A percentile compares a stretch with the other conserved stretches of the same genome.
Conservation (phyloP, 345 rosid species). For the Pseudoturritis turrita region DNA sequence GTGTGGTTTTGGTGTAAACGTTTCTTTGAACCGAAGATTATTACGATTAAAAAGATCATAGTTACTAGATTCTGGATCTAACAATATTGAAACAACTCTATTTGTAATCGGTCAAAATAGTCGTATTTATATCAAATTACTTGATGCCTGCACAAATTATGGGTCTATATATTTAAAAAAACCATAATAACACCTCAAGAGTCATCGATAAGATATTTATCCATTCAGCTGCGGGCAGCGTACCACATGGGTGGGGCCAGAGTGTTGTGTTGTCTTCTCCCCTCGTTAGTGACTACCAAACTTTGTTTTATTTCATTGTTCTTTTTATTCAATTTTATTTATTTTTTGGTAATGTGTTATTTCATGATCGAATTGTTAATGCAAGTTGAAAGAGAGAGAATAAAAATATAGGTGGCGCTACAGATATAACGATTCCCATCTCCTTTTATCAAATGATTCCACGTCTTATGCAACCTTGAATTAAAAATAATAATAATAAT, state of each 20-base stretch:
- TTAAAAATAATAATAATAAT: not conserved
- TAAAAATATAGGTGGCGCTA: not conserved
- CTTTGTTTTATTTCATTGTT: not conserved
- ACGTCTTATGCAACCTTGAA: not conserved
- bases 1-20: not conserved
- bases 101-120: not conserved
- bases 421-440: slow-evolving; percentile 6
- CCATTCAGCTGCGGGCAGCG: not conserved
- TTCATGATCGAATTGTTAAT: too few relatives aligned
- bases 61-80: not conserved
- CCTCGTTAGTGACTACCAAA: slow-evolving; percentile 4
- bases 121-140: not conserved
- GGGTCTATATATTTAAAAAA: not conserved
- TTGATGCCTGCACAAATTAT: not conserved
- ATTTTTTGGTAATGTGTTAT: not conserved
- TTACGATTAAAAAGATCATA: not conserved
- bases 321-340: not conserved
- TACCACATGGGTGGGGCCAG: slow-evolving; percentile 27
- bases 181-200: slow-evolving; percentile 12
- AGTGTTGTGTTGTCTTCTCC: slow-evolving; percentile 11
- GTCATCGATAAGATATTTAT: slow-evolving; percentile 22
- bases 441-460: not conserved
- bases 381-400: not conserved
- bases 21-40: not conserved
- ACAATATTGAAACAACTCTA: not conserved